These are phyloP conservation scores for Elymus sibiricus DNA, from an alignment of 176 grass and related monocot species.

Conservation along the genomic window DNA sequence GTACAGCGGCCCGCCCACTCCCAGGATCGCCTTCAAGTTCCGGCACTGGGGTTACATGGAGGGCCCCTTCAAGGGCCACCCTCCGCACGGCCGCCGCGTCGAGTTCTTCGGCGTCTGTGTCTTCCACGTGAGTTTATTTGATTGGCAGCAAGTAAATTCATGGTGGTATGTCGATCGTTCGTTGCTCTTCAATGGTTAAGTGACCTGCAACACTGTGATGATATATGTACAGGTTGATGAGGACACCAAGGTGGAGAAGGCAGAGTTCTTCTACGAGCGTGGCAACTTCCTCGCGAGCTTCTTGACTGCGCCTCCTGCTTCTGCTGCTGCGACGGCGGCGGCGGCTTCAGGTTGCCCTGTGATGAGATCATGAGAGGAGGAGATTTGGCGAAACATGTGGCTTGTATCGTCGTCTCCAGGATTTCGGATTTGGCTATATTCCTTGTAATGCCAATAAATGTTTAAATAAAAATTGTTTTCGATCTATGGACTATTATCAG, in stretches of 20 bases:
- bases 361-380: conserved; percentile 19
- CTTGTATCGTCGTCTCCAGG: no score
- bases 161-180: background rate
- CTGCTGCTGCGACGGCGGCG: background rate
- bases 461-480: no score
- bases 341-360: conserved; percentile 36
- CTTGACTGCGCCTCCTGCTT: conserved; percentile 11
- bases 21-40: conserved; percentile 62
- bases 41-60: conserved; percentile 86
- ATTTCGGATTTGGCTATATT: no score
- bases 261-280: conserved; percentile 68
- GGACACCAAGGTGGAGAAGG: conserved; percentile 44
- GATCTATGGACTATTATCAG: no score
- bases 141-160: no score
- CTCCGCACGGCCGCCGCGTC: conserved; percentile 40
- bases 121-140: conserved; percentile 35
- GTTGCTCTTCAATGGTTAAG: no score
- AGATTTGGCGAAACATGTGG: background rate
- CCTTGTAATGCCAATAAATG: no score
- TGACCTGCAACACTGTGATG: background rate
- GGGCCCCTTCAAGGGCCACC: conserved; percentile 60
- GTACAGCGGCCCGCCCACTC: conserved; percentile 27
- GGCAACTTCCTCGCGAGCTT: conserved; percentile 60
- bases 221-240: conserved; percentile 37
- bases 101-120: conserved; percentile 57